Percentiles rank a stretch among this genome's conserved stretches.
These are phyloP conservation scores for Earliella scabrosa DNA, from an alignment of 1,284 basidiomycete species.

Conservation along the genomic window DNA sequence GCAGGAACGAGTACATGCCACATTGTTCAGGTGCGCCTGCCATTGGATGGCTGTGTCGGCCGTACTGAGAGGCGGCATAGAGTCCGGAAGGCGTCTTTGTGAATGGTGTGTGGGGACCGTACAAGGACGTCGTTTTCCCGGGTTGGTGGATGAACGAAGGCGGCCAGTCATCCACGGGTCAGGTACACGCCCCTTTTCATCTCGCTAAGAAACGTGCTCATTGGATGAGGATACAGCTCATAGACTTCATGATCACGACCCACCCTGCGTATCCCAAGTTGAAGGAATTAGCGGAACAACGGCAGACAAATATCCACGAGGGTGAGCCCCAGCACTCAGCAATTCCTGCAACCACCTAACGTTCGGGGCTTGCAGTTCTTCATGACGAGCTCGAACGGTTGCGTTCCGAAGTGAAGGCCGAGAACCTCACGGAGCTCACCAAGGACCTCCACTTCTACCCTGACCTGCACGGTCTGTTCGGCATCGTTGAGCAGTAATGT, in stretches of 20 bases:
- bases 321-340: constrained; percentile 40
- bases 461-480: constrained; percentile 78
- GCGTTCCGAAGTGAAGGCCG: constrained; percentile 55
- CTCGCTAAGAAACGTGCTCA: constrained; percentile 52
- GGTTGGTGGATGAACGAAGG: constrained; percentile 99
- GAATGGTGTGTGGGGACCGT: constrained; percentile 96
- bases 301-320: constrained; percentile 60
- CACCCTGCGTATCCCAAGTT: constrained; percentile 85
- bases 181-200: constrained; percentile 48
- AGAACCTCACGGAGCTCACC: constrained; percentile 81
- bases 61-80: constrained; percentile 46
- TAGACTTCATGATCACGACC: constrained; percentile 94
- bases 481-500: not conserved
- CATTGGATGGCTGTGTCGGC: not conserved
- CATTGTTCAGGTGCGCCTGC: constrained; percentile 72
- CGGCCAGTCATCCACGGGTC: constrained; percentile 98
- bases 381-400: constrained; percentile 78
- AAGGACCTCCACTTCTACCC: constrained; percentile 95
- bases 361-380: constrained; percentile 53
- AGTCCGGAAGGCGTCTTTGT: constrained; percentile 86
- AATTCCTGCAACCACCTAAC: not conserved
- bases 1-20: constrained; percentile 98
- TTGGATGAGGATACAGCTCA: constrained; percentile 71
- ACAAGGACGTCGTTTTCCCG: constrained; percentile 90
- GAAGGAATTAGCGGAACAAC: constrained; percentile 56